Evolutionary conservation across 306 rosid genomes (phyloP).

Genomic region (Coriaria nepalensis): DNA sequence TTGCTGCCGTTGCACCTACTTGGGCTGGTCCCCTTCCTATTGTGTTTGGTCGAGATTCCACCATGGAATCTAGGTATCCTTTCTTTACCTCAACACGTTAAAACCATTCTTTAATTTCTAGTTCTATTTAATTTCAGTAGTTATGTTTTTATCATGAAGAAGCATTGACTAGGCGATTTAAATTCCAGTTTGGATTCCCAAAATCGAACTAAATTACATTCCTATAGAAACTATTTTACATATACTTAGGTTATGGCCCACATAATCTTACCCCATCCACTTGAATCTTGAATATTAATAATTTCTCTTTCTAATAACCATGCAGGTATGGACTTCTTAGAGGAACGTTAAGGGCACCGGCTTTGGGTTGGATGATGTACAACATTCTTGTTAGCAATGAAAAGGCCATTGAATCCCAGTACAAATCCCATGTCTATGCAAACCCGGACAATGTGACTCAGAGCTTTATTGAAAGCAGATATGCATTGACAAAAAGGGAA

Average conservation of each 20-base stretch:
- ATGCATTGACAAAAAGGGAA: slow-evolving; percentile 56
- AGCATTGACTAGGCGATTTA: too few species aligned
- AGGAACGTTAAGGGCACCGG: slow-evolving; percentile 91
- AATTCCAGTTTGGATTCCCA: too few species aligned
- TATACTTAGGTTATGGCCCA: too few species aligned
- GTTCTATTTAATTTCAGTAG: too few species aligned
- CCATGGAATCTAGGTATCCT: slow-evolving; percentile 77
- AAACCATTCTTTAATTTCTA: too few species aligned
- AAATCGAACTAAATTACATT: too few species aligned
- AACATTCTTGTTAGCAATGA: slow-evolving; percentile 88
- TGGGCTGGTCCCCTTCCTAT: slow-evolving; percentile 99
- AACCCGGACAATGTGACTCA: slow-evolving; percentile 79
- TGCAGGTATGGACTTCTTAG: slow-evolving; percentile 73
- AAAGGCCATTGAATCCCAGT: slow-evolving; percentile 79
- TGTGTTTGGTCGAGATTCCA: slow-evolving; percentile 87
- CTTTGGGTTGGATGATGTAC: slow-evolving; percentile 96
- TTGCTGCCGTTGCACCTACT: slow-evolving; percentile 89
- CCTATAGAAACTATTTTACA: too few species aligned
- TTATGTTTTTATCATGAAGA: too few species aligned
- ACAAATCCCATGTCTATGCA: slow-evolving; percentile 84
- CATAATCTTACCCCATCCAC: too few species aligned
- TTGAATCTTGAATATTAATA: too few species aligned
- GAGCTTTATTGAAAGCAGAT: slow-evolving; percentile 60
- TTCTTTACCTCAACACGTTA: slow-evolving; percentile 6
- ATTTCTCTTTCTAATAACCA: slow-evolving; percentile 13